phyloP scores from a whole-genome alignment of 495 filamentous ascomycete species.

The Aspergillus olivimuriae region DNA sequence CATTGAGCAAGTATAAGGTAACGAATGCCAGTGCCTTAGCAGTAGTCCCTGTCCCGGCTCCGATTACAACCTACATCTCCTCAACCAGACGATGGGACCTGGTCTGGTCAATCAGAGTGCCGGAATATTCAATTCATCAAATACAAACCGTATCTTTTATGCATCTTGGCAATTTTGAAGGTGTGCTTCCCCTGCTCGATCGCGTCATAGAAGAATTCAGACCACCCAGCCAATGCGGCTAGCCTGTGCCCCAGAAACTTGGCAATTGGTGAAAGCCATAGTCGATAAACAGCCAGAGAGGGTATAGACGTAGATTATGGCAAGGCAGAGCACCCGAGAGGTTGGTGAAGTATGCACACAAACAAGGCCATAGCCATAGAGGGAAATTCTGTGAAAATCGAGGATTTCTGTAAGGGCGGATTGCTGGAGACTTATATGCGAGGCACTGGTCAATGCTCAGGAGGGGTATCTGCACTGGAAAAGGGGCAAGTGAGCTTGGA shows the following conservation, averaged over 20 bases:
- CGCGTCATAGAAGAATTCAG: conserved; percentile 25
- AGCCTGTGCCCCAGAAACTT: conserved; percentile 42
- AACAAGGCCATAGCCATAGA: too few species aligned
- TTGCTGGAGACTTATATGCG: too few species aligned
- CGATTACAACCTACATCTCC: conserved; percentile 38
- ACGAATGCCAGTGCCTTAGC: conserved; percentile 29
- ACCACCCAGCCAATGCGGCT: conserved; percentile 31
- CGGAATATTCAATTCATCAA: neutral
- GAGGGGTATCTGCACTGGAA: too few species aligned
- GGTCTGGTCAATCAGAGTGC: neutral
- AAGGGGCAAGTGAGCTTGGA: too few species aligned
- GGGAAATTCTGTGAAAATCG: too few species aligned
- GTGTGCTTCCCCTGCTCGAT: conserved; percentile 16
- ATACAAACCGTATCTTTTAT: conserved; percentile 28
- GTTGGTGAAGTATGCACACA: too few species aligned
- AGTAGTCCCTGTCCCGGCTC: conserved; percentile 43
- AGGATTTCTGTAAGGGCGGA: too few species aligned
- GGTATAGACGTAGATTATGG: too few species aligned
- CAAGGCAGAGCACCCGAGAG: too few species aligned
- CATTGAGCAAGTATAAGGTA: conserved; percentile 34
- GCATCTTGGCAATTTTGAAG: conserved; percentile 24
- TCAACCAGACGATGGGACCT: conserved; percentile 33
- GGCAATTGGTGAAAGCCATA: conserved; percentile 36
- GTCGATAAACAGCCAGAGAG: conserved; percentile 35
- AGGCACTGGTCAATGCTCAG: too few species aligned